Evolutionary conservation across 2,329 filamentous ascomycete genomes (phyloP).

Genomic region (Gliomastix tumulicola): DNA sequence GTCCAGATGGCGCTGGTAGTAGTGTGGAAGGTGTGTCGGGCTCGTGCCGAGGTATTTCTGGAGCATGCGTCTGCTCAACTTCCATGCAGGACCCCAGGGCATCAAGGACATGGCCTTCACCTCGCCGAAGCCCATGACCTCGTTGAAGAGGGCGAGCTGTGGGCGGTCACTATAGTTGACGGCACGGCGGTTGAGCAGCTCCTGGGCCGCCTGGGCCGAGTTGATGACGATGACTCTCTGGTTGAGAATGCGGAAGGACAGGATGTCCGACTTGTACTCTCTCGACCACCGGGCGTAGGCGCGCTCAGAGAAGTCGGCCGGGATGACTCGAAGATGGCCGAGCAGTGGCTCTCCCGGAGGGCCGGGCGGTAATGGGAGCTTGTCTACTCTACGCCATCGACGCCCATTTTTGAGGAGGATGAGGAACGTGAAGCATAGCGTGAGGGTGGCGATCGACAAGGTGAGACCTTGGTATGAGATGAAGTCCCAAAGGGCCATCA

Average conservation of each 20-base stretch:
- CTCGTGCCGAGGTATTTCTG: constrained; percentile 34
- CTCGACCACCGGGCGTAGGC: constrained; percentile 19
- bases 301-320: constrained; percentile 19
- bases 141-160: constrained; percentile 31
- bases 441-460: no score
- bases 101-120: constrained; percentile 36
- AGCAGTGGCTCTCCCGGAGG: constrained; percentile 28
- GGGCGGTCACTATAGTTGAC: constrained; percentile 36
- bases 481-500: no score
- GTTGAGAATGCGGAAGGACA: constrained; percentile 23
- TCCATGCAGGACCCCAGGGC: constrained; percentile 29
- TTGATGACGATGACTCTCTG: constrained; percentile 34
- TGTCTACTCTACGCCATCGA: no score
- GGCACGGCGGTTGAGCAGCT: constrained; percentile 36
- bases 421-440: no score
- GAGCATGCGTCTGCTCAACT: constrained; percentile 33
- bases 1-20: constrained; percentile 20
- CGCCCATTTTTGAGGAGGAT: no score
- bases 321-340: constrained; percentile 36
- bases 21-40: no score
- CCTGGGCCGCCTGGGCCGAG: constrained; percentile 29
- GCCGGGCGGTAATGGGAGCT: constrained; percentile 23
- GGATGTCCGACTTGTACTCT: constrained; percentile 38
- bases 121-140: constrained; percentile 40
- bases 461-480: no score